Base-by-base conservation (phyloP, 2,329 filamentous ascomycete species). In the Sporothrix protearum region DNA sequence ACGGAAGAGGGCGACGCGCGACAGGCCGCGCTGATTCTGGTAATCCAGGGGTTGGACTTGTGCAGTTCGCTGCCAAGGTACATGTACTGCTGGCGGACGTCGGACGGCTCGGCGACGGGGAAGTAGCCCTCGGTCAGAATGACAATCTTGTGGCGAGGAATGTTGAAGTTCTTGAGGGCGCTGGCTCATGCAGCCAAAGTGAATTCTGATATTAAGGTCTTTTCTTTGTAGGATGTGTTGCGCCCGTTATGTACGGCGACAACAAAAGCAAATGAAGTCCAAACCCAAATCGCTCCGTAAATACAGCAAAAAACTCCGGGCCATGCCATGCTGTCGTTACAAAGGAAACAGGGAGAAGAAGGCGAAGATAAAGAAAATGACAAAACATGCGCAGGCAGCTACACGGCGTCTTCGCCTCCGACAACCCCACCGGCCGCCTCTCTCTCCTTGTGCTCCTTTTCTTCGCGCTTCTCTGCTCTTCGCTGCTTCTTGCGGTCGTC, bases 1-100 rank as follows among this genome's bases (percentile, higher is more conserved):
- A 73, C 88, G 85, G 76, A 91, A 87, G 76, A 92, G 90, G 71
- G 87, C 85, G 75, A 86, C 85, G 42, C 89, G 82, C 14, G 85
- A 88, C 25, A 91, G 80, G 1, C 89, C 72, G 22, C 75, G 69
- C 57, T 77, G 77, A 39, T 76, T 76, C 7, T 75, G 73, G 36
- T 80, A 79, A 49, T 80, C 77, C 51, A n/a, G n/a, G n/a, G n/a
- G n/a, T 80, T 77, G 68, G 66, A 71, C 8, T 36, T 66, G 49
- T 42, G 53, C 36, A 73, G 64, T 33, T 14, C 70, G 53, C 25
- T 71, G 19, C 16, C 49, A 64, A 71, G 67, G 28, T 57, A 72
- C 25, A 71, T 68, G 28, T 57, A 72, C 25, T 59, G 45, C 14
- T 70, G 12, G 76, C 76, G 45, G 75, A 78, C 28, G 80, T 75